Base-by-base conservation (phyloP, 1,284 basidiomycete genomes). In the Apiotrichum sp. region DNA sequence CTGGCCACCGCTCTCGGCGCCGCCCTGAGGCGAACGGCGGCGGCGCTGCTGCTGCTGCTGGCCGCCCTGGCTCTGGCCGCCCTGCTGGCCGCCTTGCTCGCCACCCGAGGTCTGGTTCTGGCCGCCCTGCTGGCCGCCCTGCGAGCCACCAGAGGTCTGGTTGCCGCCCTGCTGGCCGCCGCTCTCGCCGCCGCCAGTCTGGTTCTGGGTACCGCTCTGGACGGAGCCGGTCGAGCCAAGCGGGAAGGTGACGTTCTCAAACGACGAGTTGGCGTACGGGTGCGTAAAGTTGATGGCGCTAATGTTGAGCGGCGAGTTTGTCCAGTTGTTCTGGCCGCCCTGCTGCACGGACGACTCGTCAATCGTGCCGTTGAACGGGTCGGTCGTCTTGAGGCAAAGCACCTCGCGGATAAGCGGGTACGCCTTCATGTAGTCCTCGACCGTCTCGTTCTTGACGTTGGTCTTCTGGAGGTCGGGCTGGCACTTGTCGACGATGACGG, bases 321-420 rank as follows among this genome's bases (percentile, higher is more conserved):
- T 22, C 22, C 22, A 22, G 40, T n/a, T 16, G 40, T 8, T 10
- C 40, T 14, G 29, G 22, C 31, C 22, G 32, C 10, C 9, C 47
- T 16, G 34, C 32, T n/a, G 31, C 8, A 8, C 10, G 4, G 31
- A 33, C n/a, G 45, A 34, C 33, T 34, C 36, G 22, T 22, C 22
- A 22, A 22, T 22, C 22, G 22, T 22, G 22, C 22, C 22, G 63
- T 67, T 68, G 52, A 31, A 39, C 3, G 50, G 50, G 13, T 47
- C 4, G 44, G 16, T 41, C 22, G 70, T 73, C 56, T 73, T 69
- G 58, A 75, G 61, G 47, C 74, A 77, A n/a, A 62, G 52, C 11
- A 73, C 62, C 59, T 77, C 72, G 22, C 74, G 64, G 11, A 70
- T 69, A 29, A 73, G 60, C 4, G 69, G 72, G 59, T 74, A 73